phyloP scores from a whole-genome alignment of 1,284 basidiomycete species.

The Marasmius fiardii region DNA sequence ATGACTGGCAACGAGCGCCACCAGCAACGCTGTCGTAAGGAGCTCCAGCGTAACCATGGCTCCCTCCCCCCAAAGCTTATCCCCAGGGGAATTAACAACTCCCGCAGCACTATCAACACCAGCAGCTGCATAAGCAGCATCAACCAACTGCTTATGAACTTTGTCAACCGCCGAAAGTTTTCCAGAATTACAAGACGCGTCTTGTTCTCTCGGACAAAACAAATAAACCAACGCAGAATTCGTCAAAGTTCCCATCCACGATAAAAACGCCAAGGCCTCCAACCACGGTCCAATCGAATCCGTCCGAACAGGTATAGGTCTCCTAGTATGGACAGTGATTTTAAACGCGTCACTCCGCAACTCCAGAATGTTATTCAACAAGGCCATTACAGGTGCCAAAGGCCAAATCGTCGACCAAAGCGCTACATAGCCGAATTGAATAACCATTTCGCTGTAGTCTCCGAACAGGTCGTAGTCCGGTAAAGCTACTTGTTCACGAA shows the following conservation, averaged over 20 bases:
- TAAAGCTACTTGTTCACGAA: slow-evolving; percentile 75
- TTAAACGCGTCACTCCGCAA: slow-evolving; percentile 94
- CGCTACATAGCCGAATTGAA: slow-evolving; percentile 89
- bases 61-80: background rate
- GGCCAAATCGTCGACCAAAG: slow-evolving; percentile 97
- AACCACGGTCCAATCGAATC: slow-evolving; percentile 97
- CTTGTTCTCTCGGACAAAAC: slow-evolving; percentile 46
- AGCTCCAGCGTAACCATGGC: slow-evolving; percentile 46
- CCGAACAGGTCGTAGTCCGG: slow-evolving; percentile 80
- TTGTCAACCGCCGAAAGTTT: slow-evolving; percentile 15
- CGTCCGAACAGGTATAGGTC: slow-evolving; percentile 82
- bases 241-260: slow-evolving; percentile 84
- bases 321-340: slow-evolving; percentile 81
- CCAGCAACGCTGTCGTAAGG: slow-evolving; percentile 64
- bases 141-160: slow-evolving; percentile 19
- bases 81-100: background rate
- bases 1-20: slow-evolving; percentile 79
- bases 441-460: slow-evolving; percentile 96
- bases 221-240: slow-evolving; percentile 87
- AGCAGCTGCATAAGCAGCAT: slow-evolving; percentile 8
- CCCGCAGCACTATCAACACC: background rate
- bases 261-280: slow-evolving; percentile 81
- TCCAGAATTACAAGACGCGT: background rate
- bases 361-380: slow-evolving; percentile 90
- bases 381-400: slow-evolving; percentile 78